Evolutionary conservation across 176 grass and related monocot genomes (phyloP).

Genomic region (Oryza meridionalis): DNA sequence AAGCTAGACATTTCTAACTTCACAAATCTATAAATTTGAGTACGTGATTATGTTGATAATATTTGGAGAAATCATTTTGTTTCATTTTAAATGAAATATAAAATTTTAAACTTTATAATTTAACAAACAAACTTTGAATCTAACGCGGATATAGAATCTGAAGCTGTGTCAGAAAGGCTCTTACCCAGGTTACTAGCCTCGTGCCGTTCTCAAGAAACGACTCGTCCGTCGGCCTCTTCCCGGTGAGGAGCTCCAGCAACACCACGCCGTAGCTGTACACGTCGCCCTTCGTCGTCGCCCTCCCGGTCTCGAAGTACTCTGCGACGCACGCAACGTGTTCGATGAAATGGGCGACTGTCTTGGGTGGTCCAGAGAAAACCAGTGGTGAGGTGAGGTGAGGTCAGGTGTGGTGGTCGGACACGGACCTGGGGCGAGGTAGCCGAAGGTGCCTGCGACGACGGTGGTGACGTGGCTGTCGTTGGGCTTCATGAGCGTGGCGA

Average conservation of each 20-base stretch:
- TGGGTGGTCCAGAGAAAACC: too few relatives aligned
- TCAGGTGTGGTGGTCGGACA: background rate
- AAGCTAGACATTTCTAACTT: too few relatives aligned
- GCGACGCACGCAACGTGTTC: background rate
- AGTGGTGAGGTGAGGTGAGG: too few relatives aligned
- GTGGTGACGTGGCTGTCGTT: slow-evolving; percentile 76
- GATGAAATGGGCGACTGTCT: background rate
- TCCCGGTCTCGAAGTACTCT: slow-evolving; percentile 90
- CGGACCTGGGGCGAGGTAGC: slow-evolving; percentile 79
- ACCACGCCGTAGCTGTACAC: slow-evolving; percentile 90
- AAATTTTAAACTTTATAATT: too few relatives aligned
- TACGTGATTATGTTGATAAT: too few relatives aligned
- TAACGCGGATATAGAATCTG: too few relatives aligned
- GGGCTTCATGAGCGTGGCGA: slow-evolving; percentile 69
- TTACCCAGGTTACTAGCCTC: slow-evolving; percentile 78
- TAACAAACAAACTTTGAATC: too few relatives aligned
- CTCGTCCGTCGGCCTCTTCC: slow-evolving; percentile 83
- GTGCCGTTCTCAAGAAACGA: slow-evolving; percentile 79
- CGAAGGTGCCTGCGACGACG: slow-evolving; percentile 71
- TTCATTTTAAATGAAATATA: too few relatives aligned
- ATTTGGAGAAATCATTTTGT: too few relatives aligned
- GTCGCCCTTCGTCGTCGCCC: slow-evolving; percentile 81
- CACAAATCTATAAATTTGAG: too few relatives aligned
- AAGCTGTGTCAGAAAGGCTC: too few relatives aligned
- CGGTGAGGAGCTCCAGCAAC: slow-evolving; percentile 78